Percentiles rank a stretch among this genome's conserved stretches.
phyloP scores from a whole-genome alignment of 306 rosid genomes.

The Sophora flavescens region DNA sequence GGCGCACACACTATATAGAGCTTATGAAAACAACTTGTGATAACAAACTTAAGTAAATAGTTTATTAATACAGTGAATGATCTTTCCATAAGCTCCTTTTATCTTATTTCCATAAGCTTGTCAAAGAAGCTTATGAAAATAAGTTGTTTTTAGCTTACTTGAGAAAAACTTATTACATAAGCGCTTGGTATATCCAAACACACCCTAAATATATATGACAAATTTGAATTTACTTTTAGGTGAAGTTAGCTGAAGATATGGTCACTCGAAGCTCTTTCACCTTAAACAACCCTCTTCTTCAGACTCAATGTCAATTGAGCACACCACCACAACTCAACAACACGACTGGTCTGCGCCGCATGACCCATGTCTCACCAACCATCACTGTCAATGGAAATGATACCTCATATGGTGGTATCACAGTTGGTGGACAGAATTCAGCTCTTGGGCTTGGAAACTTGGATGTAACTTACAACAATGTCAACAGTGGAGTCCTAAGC shows the following conservation, averaged over 20 bases:
- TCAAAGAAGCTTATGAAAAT: too few relatives aligned
- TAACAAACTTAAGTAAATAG: too few relatives aligned
- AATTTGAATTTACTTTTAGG: slow-evolving; percentile 51
- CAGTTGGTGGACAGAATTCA: slow-evolving; percentile 61
- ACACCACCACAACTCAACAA: slow-evolving; percentile 56
- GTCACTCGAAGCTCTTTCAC: slow-evolving; percentile 79
- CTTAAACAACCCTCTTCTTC: slow-evolving; percentile 64
- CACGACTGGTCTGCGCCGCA: slow-evolving; percentile 38
- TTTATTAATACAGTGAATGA: too few relatives aligned
- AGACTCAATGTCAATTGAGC: slow-evolving; percentile 63
- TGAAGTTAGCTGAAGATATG: slow-evolving; percentile 93
- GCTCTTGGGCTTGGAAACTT: slow-evolving; percentile 55
- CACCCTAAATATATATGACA: background rate
- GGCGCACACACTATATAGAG: background rate
- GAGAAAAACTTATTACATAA: too few relatives aligned
- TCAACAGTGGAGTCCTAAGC: slow-evolving; percentile 56
- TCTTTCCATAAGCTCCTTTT: too few relatives aligned
- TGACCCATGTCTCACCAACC: slow-evolving; percentile 69
- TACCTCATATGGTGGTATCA: slow-evolving; percentile 50
- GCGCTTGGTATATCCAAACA: too few relatives aligned
- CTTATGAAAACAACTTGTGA: too few relatives aligned
- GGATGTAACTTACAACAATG: slow-evolving; percentile 41
- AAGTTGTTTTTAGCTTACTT: too few relatives aligned
- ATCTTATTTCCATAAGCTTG: too few relatives aligned
- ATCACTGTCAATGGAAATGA: slow-evolving; percentile 67